These are phyloP conservation scores for Hydnomerulius pinastri DNA, from an alignment of 768 basidiomycete species.

Conservation along the genomic window DNA sequence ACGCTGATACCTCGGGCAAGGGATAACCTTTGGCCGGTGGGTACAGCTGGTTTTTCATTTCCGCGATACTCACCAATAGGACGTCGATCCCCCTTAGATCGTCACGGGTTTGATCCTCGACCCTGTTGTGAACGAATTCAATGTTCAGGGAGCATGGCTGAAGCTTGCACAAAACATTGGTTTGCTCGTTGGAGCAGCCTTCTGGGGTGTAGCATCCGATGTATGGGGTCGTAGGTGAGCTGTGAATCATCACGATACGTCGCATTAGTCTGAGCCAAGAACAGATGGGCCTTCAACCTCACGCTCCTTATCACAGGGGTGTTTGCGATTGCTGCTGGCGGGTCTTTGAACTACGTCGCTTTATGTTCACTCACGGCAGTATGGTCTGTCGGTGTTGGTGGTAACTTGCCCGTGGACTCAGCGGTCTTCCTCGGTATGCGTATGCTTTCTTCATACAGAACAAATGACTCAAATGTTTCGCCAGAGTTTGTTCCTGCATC, in stretches of 20 bases:
- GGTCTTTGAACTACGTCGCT: constrained; percentile 51
- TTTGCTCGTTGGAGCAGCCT: constrained; percentile 64
- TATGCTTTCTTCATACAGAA: background rate
- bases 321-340: constrained; percentile 66
- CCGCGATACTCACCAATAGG: background rate
- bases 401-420: constrained; percentile 74
- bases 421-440: constrained; percentile 69
- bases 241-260: background rate
- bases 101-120: constrained; percentile 67
- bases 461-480: background rate
- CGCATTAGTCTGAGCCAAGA: constrained; percentile 7
- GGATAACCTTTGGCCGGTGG: constrained; percentile 74
- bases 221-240: constrained; percentile 67
- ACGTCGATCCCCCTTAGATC: constrained; percentile 38
- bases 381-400: constrained; percentile 71
- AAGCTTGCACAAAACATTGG: constrained; percentile 75
- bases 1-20: constrained; percentile 32
- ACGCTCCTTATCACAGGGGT: constrained; percentile 68
- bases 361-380: constrained; percentile 55
- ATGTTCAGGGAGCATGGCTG: constrained; percentile 59
- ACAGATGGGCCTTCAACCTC: constrained; percentile 66
- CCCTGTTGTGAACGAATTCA: constrained; percentile 67
- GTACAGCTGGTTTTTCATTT: constrained; percentile 18
- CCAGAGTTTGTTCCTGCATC: constrained; percentile 69
- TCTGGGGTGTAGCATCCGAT: constrained; percentile 70